Evolutionary conservation across 2,329 filamentous ascomycete species (phyloP).

Genomic region (Fusarium robinianum): DNA sequence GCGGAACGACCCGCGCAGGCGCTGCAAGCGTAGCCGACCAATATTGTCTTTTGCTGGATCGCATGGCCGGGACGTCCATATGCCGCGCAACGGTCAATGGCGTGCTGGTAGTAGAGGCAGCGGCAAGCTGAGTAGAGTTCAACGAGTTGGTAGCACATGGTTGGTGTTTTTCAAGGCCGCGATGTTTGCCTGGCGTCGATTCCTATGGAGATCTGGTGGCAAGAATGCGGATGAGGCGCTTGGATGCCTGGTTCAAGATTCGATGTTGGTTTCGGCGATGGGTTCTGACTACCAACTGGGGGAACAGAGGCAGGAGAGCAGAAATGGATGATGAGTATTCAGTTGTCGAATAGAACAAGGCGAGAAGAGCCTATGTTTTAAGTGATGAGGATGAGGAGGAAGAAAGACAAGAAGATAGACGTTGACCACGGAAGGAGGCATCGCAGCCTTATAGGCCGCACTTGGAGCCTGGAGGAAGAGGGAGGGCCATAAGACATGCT

Average conservation of each 20-base stretch:
- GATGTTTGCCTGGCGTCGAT: slow-evolving; percentile 23
- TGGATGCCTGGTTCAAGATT: slow-evolving; percentile 8
- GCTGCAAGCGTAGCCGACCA: slow-evolving; percentile 79
- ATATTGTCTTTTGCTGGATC: slow-evolving; percentile 74
- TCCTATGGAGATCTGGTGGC: slow-evolving; percentile 11
- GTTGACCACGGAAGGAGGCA: slow-evolving; percentile 47
- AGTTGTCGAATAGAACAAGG: too few relatives aligned
- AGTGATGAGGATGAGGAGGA: slow-evolving; percentile 25
- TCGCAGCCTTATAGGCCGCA: slow-evolving; percentile 58
- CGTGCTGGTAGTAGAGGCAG: slow-evolving; percentile 87
- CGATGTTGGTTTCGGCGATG: slow-evolving; percentile 5
- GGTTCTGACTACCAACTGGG: not conserved
- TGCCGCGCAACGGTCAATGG: slow-evolving; percentile 78
- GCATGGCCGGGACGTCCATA: slow-evolving; percentile 75
- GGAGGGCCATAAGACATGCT: slow-evolving; percentile 23
- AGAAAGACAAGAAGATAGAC: slow-evolving; percentile 35
- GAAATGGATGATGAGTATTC: slow-evolving; percentile 2
- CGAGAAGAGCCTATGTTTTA: slow-evolving; percentile 20
- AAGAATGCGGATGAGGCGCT: slow-evolving; percentile 5
- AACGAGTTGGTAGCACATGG: slow-evolving; percentile 86
- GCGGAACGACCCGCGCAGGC: slow-evolving; percentile 42
- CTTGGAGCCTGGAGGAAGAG: slow-evolving; percentile 42
- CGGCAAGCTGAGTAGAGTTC: slow-evolving; percentile 86
- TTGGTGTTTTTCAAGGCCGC: slow-evolving; percentile 34
- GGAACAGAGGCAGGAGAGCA: not conserved